Base-by-base conservation (phyloP, 1,284 basidiomycete genomes). In the Naganishia cerealis region DNA sequence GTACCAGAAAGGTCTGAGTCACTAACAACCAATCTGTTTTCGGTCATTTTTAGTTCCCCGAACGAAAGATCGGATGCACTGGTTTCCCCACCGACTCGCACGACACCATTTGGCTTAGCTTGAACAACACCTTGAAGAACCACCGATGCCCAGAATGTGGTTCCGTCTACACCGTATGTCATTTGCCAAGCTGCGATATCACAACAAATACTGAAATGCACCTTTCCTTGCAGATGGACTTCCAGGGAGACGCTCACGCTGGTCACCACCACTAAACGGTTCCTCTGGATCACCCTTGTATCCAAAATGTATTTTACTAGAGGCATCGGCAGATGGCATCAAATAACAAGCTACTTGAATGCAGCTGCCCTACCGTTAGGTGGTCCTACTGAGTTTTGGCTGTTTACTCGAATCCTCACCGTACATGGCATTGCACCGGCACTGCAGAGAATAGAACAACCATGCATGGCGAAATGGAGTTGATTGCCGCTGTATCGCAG, bases 61-160 rank as follows among this genome's bases (percentile, higher is more conserved):
- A 88, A 72, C 91, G 93, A 73, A 85, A 91, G 71, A 83, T 96
- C 76, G 93, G 93, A 67, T 96, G 94, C 85, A 94, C 94, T 59
- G 93, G 92, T 69, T 87, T 85, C 76, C 93, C 93, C 33, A 90
- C 89, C 58, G 93, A 96, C 81, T 94, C 92, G 50, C 93, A 95
- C 81, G 91, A 94, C 75, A 85, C 92, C 70, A 83, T 88, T 73
- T 95, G 92, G 92, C 87, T 93, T 71, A 77, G 90, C 75, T 85
- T 83, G 72, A 85, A 85, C 74, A 83, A 87, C 74, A 87, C 87
- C 77, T 84, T 81, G 67, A 81, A 86, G 76, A 78, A 81, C 71
- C 83, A 84, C 75, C 89, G 94, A 78, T 96, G 93, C 87, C 83
- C 86, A 24, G 93, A 96, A 82, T 96, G 93, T 76, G 93, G 94